Percentiles rank a stretch among this genome's conserved stretches.
phyloP scores from a whole-genome alignment of 352 stramenopile genomes.

The Pythium monospermum region DNA sequence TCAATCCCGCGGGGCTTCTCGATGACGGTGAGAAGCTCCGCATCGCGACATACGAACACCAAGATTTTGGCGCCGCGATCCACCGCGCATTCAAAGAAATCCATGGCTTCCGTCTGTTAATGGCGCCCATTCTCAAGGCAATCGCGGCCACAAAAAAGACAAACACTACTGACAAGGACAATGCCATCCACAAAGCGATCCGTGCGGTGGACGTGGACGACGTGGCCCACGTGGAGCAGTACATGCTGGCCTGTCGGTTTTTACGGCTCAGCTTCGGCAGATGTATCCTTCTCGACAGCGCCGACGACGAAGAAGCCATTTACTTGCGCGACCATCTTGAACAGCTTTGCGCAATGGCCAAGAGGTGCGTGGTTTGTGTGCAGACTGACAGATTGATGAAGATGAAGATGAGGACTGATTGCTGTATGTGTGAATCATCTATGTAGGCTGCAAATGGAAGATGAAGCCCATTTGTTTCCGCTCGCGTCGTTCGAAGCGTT shows the following conservation, averaged over 20 bases:
- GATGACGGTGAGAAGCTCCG: conserved; percentile 19
- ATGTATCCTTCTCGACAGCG: conserved; percentile 16
- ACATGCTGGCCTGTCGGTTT: conserved; percentile 47
- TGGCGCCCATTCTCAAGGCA: conserved; percentile 30
- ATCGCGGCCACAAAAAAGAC: conserved; percentile 13
- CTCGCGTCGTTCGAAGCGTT: conserved; percentile 39
- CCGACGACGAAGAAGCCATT: conserved; percentile 21
- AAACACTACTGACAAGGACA: neutral
- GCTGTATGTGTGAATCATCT: no score
- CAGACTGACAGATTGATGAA: neutral
- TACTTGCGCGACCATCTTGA: conserved; percentile 31
- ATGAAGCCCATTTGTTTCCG: conserved; percentile 64
- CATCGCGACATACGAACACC: conserved; percentile 55
- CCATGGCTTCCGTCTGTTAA: conserved; percentile 34
- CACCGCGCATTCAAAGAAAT: conserved; percentile 59
- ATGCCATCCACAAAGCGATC: conserved; percentile 13
- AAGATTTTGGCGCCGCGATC: conserved; percentile 75
- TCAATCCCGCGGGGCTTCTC: conserved; percentile 26
- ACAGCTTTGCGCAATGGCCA: conserved; percentile 36
- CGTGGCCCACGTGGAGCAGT: conserved; percentile 50
- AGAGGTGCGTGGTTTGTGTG: conserved; percentile 27
- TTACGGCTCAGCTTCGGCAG: conserved; percentile 39
- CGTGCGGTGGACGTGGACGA: conserved; percentile 26
- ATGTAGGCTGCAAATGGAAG: conserved; percentile 56
- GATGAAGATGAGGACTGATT: no score